These are phyloP conservation scores for Ceraceosorus guamensis DNA, from an alignment of 1,284 basidiomycete species.

Conservation along the genomic window DNA sequence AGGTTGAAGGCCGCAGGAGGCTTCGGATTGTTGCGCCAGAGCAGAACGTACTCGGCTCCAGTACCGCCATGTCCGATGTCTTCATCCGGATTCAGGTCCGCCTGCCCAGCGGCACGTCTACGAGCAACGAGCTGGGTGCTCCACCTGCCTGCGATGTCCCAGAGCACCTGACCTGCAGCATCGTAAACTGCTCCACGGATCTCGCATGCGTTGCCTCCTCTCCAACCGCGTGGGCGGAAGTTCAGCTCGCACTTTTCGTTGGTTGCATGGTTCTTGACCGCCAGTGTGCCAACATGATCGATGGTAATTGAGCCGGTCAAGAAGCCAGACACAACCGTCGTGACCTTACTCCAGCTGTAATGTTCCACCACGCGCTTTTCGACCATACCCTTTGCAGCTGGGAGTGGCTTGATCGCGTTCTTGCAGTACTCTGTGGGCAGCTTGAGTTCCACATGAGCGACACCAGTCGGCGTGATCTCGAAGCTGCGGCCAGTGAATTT, in stretches of 20 bases:
- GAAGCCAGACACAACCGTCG: constrained; percentile 64
- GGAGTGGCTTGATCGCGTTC: constrained; percentile 21
- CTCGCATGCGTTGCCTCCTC: constrained; percentile 82
- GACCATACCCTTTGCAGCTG: constrained; percentile 8
- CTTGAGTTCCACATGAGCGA: constrained; percentile 79
- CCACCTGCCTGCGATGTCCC: constrained; percentile 94
- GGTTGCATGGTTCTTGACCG: constrained; percentile 86
- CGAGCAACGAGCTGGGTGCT: constrained; percentile 87
- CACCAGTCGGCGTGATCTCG: constrained; percentile 88
- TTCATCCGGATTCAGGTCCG: constrained; percentile 67
- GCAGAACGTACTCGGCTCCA: constrained; percentile 63
- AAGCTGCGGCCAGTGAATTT: constrained; percentile 70
- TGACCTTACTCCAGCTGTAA: constrained; percentile 80
- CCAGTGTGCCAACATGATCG: constrained; percentile 90
- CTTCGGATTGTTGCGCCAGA: constrained; percentile 87
- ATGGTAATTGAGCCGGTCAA: constrained; percentile 88
- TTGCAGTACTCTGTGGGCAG: constrained; percentile 49
- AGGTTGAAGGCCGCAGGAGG: constrained; percentile 58
- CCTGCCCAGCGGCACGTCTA: constrained; percentile 60
- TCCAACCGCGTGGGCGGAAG: constrained; percentile 93
- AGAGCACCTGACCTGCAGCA: constrained; percentile 60
- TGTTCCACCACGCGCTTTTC: constrained; percentile 54
- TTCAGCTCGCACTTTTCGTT: constrained; percentile 81
- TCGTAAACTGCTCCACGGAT: constrained; percentile 79
- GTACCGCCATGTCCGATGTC: constrained; percentile 43